phyloP scores from a whole-genome alignment of 202 grass and related monocot genomes.

The Alloteropsis angusta region DNA sequence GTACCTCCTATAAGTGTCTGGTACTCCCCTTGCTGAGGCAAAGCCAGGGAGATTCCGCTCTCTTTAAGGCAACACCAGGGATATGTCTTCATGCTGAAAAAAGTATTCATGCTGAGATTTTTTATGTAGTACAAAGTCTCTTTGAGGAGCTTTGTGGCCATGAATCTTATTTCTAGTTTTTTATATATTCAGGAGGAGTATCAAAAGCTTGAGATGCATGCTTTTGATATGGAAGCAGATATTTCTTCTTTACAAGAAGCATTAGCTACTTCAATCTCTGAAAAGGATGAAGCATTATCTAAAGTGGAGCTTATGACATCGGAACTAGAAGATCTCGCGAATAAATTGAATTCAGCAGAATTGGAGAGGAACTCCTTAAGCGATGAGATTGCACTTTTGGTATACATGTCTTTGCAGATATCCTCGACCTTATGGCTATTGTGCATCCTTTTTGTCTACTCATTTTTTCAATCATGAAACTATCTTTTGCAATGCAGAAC shows the following conservation, averaged over 20 bases:
- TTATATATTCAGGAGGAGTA: slow-evolving; percentile 61
- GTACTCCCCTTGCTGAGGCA: neutral
- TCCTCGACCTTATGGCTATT: neutral
- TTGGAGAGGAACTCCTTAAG: slow-evolving; percentile 49
- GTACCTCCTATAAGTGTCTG: neutral
- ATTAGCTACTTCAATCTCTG: slow-evolving; percentile 38
- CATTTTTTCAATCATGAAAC: neutral
- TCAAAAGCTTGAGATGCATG: slow-evolving; percentile 57
- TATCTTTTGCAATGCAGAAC: slow-evolving; percentile 35
- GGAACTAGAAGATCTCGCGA: slow-evolving; percentile 49
- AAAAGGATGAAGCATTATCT: slow-evolving; percentile 68
- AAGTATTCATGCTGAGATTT: neutral
- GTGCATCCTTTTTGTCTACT: neutral
- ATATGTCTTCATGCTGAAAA: neutral
- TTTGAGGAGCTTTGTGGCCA: neutral
- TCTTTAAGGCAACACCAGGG: neutral
- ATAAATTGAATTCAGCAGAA: slow-evolving; percentile 40
- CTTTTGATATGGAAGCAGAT: slow-evolving; percentile 56
- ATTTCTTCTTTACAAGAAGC: slow-evolving; percentile 67
- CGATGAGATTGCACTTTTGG: slow-evolving; percentile 47
- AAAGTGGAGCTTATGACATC: slow-evolving; percentile 48
- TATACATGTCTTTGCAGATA: slow-evolving; percentile 28
- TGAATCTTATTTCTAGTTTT: slow-evolving; percentile 14
- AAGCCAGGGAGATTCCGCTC: neutral
- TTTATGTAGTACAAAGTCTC: neutral